Evolutionary conservation across 2,329 filamentous ascomycete genomes (phyloP).

Genomic region (Dactylonectria estremocensis): DNA sequence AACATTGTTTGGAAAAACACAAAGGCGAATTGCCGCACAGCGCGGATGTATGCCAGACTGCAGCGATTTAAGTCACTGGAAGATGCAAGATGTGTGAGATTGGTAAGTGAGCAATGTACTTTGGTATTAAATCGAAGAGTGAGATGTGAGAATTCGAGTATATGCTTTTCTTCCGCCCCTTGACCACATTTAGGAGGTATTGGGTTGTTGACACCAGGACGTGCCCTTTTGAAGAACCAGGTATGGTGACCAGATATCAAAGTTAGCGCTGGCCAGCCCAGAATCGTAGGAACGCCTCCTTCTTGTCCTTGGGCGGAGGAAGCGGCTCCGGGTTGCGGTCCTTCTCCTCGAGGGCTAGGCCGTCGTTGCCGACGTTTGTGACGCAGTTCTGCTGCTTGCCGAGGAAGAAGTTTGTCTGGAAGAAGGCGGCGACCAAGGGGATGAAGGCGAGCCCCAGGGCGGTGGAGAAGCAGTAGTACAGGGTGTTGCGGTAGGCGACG

Average conservation of each 20-base stretch:
- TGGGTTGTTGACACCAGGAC: background rate
- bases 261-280: conserved; percentile 40
- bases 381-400: conserved; percentile 52
- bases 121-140: background rate
- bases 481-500: conserved; percentile 51
- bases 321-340: conserved; percentile 37
- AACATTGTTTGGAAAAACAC: too few relatives aligned
- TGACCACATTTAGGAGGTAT: background rate
- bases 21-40: too few relatives aligned
- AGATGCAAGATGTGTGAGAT: background rate
- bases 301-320: conserved; percentile 39
- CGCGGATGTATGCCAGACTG: too few relatives aligned
- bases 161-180: background rate
- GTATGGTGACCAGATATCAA: background rate
- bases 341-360: conserved; percentile 41
- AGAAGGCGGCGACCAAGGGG: conserved; percentile 53
- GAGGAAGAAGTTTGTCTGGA: conserved; percentile 56
- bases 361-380: conserved; percentile 48
- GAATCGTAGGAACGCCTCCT: conserved; percentile 48
- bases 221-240: background rate
- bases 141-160: background rate
- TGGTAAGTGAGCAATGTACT: background rate
- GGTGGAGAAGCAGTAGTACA: conserved; percentile 54
- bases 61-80: too few relatives aligned
- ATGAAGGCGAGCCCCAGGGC: conserved; percentile 53